Evolutionary conservation across 352 stramenopile species (phyloP).

Genomic region (Globisporangium parvum): DNA sequence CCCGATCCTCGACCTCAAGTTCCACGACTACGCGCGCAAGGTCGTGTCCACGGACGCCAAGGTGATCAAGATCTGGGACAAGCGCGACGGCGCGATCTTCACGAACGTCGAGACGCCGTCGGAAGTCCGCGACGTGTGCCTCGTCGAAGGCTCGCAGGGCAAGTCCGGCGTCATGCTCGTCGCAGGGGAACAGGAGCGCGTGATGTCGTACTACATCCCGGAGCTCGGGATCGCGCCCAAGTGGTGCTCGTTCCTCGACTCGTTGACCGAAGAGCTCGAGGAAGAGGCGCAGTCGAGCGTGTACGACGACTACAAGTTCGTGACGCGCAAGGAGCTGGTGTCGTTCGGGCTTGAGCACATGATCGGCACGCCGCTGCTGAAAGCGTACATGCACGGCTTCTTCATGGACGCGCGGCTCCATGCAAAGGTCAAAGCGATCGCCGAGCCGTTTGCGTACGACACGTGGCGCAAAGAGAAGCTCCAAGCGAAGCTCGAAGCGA

Average conservation of each 20-base stretch:
- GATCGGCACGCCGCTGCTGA: conserved; percentile 95
- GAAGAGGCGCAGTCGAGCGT: conserved; percentile 92
- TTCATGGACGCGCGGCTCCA: conserved; percentile 99
- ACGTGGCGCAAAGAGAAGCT: conserved; percentile 96
- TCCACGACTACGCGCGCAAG: conserved; percentile 85
- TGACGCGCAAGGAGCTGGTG: conserved; percentile 93
- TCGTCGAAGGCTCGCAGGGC: conserved; percentile 86
- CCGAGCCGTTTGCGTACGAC: conserved; percentile 97
- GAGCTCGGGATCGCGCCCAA: conserved; percentile 95
- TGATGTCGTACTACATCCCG: conserved; percentile 98
- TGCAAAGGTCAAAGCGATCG: conserved; percentile 94
- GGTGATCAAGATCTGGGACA: conserved; percentile 98
- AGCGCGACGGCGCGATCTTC: conserved; percentile 83
- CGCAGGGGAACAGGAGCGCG: conserved; percentile 94
- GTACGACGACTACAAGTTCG: conserved; percentile 99
- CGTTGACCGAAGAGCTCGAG: conserved; percentile 98
- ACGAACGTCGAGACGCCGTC: conserved; percentile 97
- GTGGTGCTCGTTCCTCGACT: conserved; percentile 99
- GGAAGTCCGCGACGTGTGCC: conserved; percentile 95
- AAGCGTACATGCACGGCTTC: conserved; percentile 99
- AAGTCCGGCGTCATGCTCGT: conserved; percentile 96
- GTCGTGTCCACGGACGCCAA: conserved; percentile 96
- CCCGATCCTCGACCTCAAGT: conserved; percentile 93
- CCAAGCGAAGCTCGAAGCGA: conserved; percentile 89
- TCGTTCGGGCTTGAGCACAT: conserved; percentile 97